Base-by-base conservation (phyloP, 192 early-diverging fungal genomes). In the Rhizophlyctis rosea region DNA sequence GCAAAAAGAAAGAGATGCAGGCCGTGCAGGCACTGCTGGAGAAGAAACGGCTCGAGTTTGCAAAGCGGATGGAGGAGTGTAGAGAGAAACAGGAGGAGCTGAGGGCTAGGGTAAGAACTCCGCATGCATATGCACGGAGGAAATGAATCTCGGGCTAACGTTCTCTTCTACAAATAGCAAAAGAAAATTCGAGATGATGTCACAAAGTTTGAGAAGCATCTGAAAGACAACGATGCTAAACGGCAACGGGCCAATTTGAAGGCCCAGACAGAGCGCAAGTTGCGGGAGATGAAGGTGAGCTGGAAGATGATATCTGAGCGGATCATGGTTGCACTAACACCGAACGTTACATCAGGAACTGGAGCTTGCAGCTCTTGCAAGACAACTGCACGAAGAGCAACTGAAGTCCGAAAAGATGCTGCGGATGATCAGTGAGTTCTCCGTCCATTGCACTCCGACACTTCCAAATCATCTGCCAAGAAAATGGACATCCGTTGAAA, bases 161-260 rank as follows among this genome's bases (percentile, higher is more conserved):
- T 28, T 48, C 24, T 27, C 27, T 47, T 34, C 14, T 44, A 28
- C n/a, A n/a, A n/a, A n/a, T 52, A 84, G 83, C 84, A 86, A 81
- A 80, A 79, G 56, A 80, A 85, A 72, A 78, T 86, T 27, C 57
- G 78, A 27, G 84, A 86, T 28, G 68, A 80, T 14, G 84, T 86
- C 11, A 64, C 74, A 30, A 86, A 86, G 71, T 85, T 86, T 68
- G 84, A 86, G 57, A 86, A 85, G 62, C 85, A 85, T 56, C 61
- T 86, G 54, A 82, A 82, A 50, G 84, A 86, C 57, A 86, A 86
- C 55, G 84, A 86, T 64, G 84, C 84, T 16, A 86, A 86, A 59
- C 69, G 82, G 44, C 78, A 83, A 47, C 53, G 84, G 3, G 84
- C 84, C 9, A 80, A 82, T 54, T 34, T 74, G 2, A 86, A 86